Conservation (phyloP, 208 protist genomes). For the Herpetomonas tarakana region DNA sequence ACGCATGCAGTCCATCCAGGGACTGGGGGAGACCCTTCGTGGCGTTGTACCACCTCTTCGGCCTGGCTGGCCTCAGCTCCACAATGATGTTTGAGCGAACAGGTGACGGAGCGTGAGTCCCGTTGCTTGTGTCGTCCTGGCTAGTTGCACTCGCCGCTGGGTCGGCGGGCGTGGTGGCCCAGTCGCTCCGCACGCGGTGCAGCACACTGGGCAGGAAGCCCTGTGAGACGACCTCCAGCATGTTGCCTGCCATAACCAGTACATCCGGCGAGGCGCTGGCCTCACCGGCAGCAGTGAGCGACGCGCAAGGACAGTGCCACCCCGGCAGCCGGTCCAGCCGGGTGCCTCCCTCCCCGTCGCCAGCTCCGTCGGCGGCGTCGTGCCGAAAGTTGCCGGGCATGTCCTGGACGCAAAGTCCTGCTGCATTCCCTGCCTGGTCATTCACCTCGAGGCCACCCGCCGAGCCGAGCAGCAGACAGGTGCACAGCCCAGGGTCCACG, state of each 20-base stretch:
- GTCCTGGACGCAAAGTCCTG: background rate
- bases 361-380: background rate
- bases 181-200: constrained; percentile 59
- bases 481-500: constrained; percentile 74
- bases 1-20: too few relatives aligned
- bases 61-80: constrained; percentile 48
- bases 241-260: constrained; percentile 35
- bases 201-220: constrained; percentile 35
- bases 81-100: constrained; percentile 65
- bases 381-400: constrained; percentile 5
- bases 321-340: constrained; percentile 16
- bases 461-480: constrained; percentile 50
- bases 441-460: constrained; percentile 56
- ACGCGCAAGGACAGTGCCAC: constrained; percentile 13
- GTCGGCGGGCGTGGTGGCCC: constrained; percentile 22
- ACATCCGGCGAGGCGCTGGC: constrained; percentile 13
- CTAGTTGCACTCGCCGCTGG: background rate
- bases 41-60: constrained; percentile 25
- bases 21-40: background rate
- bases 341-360: background rate
- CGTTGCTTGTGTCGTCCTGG: background rate
- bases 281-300: constrained; percentile 6
- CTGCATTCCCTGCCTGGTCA: constrained; percentile 4
- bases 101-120: background rate
- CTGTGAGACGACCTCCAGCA: constrained; percentile 37